Evolutionary conservation across 768 basidiomycete genomes (phyloP), one percentile per base, ranked within the genome.

Genomic region (Pulveroboletus sp.): DNA sequence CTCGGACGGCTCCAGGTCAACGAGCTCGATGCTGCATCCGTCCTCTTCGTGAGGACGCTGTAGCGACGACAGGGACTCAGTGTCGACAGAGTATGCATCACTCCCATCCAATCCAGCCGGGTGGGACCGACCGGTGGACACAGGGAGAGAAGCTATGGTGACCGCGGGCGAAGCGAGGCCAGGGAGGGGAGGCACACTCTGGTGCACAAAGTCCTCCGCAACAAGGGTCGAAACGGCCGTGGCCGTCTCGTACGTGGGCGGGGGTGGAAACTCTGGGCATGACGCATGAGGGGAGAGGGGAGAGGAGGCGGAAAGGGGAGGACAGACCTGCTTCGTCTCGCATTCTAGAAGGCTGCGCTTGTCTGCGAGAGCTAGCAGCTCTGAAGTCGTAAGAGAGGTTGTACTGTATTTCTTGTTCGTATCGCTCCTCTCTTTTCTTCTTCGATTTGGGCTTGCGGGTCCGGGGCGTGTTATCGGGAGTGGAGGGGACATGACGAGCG

Each of bases 161-260:
- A 60, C 26, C 36, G 56, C 50, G 17, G 60, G 52, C 41, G 69
- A 64, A 46, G 43, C 44, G 28, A 64, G 54, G 18, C 59, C 55
- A 36, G 63, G 57, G 51, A 59, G 59, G 21, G 60, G 52, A 6
- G 57, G 61, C 40, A 57, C 67, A 43, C 43, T 56, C 54, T 56
- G 60, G 62, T 65, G 48, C 46, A 71, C 49, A 73, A 61, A 49
- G 73, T 75, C 21, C 71, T 69, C 49, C 60, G 73, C 62, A 58
- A 76, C 46, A 69, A 72, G 58, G 60, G 72, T 50, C 65, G 69
- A 51, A 63, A 76, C 47, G 69, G 77, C 61, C 6, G 75, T 72
- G 12, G 75, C 73, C 8, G 73, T 75, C 66, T 89, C 87, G 52
- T 81, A 80, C 57, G 88, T 86, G 11, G 85, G 80, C 26, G 88